Percentiles rank a stretch among this genome's conserved stretches.
Conservation (phyloP, 1,284 basidiomycete genomes). For the Puccinia polysora region DNA sequence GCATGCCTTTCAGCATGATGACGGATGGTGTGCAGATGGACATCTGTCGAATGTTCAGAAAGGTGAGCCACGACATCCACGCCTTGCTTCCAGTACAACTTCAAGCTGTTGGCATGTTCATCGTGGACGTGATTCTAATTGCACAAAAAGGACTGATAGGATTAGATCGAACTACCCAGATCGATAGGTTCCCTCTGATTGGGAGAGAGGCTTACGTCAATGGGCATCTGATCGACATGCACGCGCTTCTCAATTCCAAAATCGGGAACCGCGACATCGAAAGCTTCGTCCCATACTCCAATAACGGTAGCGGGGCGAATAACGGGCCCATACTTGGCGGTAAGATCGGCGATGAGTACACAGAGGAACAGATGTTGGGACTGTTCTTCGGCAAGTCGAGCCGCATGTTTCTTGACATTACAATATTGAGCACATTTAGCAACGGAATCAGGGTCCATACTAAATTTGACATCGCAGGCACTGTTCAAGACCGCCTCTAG, state of each 20-base stretch:
- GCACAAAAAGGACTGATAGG: not conserved
- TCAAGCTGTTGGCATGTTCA: constrained; percentile 79
- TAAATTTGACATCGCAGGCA: constrained; percentile 75
- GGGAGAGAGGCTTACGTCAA: constrained; percentile 63
- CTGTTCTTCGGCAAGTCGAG: constrained; percentile 88
- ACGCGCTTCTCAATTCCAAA: constrained; percentile 55
- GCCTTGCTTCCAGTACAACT: constrained; percentile 64
- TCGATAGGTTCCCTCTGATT: not conserved
- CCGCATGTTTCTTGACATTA: constrained; percentile 78
- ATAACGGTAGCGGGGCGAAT: constrained; percentile 87
- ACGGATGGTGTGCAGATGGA: constrained; percentile 81
- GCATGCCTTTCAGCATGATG: constrained; percentile 78
- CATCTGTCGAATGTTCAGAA: constrained; percentile 76
- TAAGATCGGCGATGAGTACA: constrained; percentile 84
- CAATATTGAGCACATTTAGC: constrained; percentile 96
- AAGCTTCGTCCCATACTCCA: constrained; percentile 87
- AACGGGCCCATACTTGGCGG: constrained; percentile 88
- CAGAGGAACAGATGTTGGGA: constrained; percentile 92
- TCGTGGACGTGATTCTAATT: constrained; percentile 87
- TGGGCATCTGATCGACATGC: constrained; percentile 97
- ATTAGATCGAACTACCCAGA: not conserved
- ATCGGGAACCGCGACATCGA: constrained; percentile 68
- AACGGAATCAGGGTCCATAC: constrained; percentile 92
- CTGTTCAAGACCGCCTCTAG: constrained; percentile 78
- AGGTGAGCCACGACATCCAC: constrained; percentile 86